Percentiles rank a stretch among this genome's conserved stretches.
phyloP scores from a whole-genome alignment of 1,284 basidiomycete species.

The Leccinum pseudoinsigne region DNA sequence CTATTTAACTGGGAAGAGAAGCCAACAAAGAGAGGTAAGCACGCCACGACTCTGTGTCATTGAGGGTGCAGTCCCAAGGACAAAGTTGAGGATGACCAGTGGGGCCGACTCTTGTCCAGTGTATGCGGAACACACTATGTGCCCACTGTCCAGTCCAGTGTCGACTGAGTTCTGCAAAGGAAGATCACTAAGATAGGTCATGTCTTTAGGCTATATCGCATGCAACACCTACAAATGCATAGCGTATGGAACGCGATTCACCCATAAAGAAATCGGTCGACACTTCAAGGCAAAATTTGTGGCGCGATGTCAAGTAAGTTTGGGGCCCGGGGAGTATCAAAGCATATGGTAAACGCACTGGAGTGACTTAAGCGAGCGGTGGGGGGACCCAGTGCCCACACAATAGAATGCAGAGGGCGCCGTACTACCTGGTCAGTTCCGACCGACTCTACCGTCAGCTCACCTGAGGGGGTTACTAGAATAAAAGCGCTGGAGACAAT shows the following conservation, averaged over 20 bases:
- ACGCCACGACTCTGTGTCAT: slow-evolving; percentile 9
- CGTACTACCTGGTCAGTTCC: slow-evolving; percentile 1
- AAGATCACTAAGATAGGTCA: slow-evolving; percentile 1
- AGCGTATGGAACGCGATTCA: slow-evolving; percentile 8
- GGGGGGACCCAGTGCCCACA: not conserved
- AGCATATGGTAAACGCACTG: slow-evolving; percentile 16
- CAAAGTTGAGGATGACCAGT: slow-evolving; percentile 2
- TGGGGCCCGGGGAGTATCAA: not conserved
- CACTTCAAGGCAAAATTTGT: slow-evolving; percentile 23
- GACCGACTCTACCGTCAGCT: not conserved
- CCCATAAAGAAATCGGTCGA: slow-evolving; percentile 7
- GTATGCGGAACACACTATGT: slow-evolving; percentile 1
- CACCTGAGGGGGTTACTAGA: not conserved
- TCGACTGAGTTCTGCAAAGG: not conserved
- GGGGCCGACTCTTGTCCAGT: slow-evolving; percentile 20
- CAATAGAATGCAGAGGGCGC: slow-evolving; percentile 2
- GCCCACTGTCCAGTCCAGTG: not conserved
- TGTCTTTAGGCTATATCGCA: not conserved
- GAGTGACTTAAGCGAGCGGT: slow-evolving; percentile 4
- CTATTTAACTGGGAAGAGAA: slow-evolving; percentile 20
- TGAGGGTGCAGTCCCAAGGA: not conserved
- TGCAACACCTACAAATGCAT: slow-evolving; percentile 2
- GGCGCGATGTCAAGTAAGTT: slow-evolving; percentile 15
- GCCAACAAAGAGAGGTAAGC: not conserved
- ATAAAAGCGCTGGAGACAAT: slow-evolving; percentile 3